Evolutionary conservation across 345 rosid species (phyloP).

Genomic region (Ricinus communis): DNA sequence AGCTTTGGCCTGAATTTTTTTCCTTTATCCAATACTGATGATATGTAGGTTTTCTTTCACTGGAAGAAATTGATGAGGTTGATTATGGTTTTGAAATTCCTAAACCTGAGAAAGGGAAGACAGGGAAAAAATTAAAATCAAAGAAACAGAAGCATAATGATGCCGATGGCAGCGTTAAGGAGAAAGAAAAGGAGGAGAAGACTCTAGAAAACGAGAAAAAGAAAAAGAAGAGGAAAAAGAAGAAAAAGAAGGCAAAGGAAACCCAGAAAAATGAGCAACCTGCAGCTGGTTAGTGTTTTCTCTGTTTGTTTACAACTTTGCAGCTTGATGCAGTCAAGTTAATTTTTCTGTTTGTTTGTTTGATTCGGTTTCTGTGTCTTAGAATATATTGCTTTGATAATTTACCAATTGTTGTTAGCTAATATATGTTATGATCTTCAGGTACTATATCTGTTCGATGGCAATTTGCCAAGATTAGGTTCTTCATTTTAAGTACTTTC

Average conservation of each 20-base stretch:
- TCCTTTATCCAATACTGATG: neutral
- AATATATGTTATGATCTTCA: neutral
- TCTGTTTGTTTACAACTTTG: neutral
- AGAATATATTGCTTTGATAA: neutral
- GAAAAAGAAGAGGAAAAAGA: slow-evolving; percentile 45
- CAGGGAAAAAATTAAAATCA: slow-evolving; percentile 26
- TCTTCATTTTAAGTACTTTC: neutral
- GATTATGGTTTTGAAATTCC: slow-evolving; percentile 54
- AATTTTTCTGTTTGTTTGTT: neutral
- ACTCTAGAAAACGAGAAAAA: slow-evolving; percentile 33
- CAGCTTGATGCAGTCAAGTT: neutral
- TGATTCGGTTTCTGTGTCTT: neutral
- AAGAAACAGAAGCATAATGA: slow-evolving; percentile 42
- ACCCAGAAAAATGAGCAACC: slow-evolving; percentile 32
- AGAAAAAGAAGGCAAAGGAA: slow-evolving; percentile 40
- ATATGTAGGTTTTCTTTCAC: slow-evolving; percentile 74
- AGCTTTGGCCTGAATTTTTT: neutral
- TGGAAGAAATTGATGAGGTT: slow-evolving; percentile 86
- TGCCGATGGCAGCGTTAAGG: slow-evolving; percentile 28
- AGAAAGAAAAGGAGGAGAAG: slow-evolving; percentile 18
- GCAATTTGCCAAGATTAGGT: neutral
- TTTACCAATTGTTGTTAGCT: neutral
- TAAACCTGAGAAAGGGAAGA: slow-evolving; percentile 29
- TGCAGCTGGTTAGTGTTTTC: slow-evolving; percentile 48
- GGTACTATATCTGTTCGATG: neutral